Evolutionary conservation across 371 early-diverging fungal genomes (phyloP).

Genomic region (Chytridium lagenaria): DNA sequence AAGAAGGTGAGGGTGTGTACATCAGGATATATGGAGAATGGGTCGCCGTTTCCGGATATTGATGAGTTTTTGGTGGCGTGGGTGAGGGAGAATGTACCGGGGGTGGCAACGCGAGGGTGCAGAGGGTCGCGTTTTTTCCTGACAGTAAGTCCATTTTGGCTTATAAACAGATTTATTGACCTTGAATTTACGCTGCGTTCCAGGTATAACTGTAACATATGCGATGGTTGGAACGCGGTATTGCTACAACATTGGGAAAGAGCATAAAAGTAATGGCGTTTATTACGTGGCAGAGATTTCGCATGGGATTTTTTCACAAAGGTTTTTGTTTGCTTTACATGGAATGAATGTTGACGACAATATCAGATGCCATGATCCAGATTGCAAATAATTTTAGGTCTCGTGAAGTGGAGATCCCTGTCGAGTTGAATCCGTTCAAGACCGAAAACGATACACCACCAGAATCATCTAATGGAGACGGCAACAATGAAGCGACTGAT

Average conservation of each 20-base stretch:
- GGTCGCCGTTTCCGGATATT: slow-evolving; percentile 25
- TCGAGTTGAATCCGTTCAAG: slow-evolving; percentile 25
- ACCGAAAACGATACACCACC: background rate
- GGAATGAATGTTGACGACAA: background rate
- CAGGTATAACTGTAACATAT: slow-evolving; percentile 20
- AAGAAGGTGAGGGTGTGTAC: background rate
- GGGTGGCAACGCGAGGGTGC: background rate
- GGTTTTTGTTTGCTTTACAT: slow-evolving; percentile 13
- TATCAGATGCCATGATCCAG: slow-evolving; percentile 35
- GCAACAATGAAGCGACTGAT: background rate
- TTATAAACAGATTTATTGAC: too few species aligned
- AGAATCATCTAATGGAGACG: background rate
- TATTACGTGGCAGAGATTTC: slow-evolving; percentile 36
- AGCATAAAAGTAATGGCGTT: slow-evolving; percentile 41
- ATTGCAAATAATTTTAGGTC: slow-evolving; percentile 32
- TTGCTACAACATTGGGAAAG: slow-evolving; percentile 31
- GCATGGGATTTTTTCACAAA: slow-evolving; percentile 25
- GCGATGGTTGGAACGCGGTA: slow-evolving; percentile 28
- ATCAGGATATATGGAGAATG: background rate
- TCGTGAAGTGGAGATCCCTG: slow-evolving; percentile 17
- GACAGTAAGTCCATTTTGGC: background rate
- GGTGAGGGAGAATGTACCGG: slow-evolving; percentile 17
- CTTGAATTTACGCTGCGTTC: too few species aligned
- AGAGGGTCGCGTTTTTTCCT: background rate
- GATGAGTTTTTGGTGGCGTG: slow-evolving; percentile 20